Percentiles rank a stretch among this genome's conserved stretches.
Conservation (phyloP, 768 basidiomycete genomes). For the Pisolithus sp. region DNA sequence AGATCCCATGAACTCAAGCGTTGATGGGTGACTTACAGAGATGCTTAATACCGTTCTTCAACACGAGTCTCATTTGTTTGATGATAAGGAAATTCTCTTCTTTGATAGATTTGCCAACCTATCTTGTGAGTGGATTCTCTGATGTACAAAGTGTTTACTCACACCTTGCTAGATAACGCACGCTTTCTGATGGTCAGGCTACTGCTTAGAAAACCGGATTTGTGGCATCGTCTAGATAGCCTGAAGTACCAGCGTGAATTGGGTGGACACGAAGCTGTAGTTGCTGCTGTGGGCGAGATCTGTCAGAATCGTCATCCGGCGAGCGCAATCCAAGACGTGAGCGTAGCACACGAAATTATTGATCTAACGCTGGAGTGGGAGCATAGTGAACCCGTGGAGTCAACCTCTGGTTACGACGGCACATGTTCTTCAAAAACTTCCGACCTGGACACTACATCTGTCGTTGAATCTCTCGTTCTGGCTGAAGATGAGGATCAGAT, state of each 20-base stretch:
- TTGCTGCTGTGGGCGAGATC: slow-evolving; percentile 39
- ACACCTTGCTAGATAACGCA: slow-evolving; percentile 38
- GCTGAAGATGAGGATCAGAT: slow-evolving; percentile 38
- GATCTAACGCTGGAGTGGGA: slow-evolving; percentile 33
- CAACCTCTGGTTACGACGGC: slow-evolving; percentile 2
- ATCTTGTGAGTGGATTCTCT: slow-evolving; percentile 38
- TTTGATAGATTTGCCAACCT: slow-evolving; percentile 38
- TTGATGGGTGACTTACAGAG: slow-evolving; percentile 29
- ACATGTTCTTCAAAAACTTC: slow-evolving; percentile 3
- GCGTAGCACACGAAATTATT: slow-evolving; percentile 26
- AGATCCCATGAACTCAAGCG: neutral
- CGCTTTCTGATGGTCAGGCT: slow-evolving; percentile 60
- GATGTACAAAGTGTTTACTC: neutral
- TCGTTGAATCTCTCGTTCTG: slow-evolving; percentile 23
- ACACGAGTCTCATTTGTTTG: slow-evolving; percentile 49
- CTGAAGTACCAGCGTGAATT: slow-evolving; percentile 41
- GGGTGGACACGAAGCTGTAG: slow-evolving; percentile 31
- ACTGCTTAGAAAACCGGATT: slow-evolving; percentile 50
- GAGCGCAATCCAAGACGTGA: slow-evolving; percentile 9
- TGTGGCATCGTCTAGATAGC: slow-evolving; percentile 44
- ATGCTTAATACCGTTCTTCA: slow-evolving; percentile 49
- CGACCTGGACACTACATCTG: neutral
- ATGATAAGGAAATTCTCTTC: slow-evolving; percentile 38
- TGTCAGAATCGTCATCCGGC: slow-evolving; percentile 20
- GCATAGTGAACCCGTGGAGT: neutral